These are phyloP conservation scores for Babjeviella inositovora DNA, from an alignment of 805 yeast genomes.

Conservation along the genomic window DNA sequence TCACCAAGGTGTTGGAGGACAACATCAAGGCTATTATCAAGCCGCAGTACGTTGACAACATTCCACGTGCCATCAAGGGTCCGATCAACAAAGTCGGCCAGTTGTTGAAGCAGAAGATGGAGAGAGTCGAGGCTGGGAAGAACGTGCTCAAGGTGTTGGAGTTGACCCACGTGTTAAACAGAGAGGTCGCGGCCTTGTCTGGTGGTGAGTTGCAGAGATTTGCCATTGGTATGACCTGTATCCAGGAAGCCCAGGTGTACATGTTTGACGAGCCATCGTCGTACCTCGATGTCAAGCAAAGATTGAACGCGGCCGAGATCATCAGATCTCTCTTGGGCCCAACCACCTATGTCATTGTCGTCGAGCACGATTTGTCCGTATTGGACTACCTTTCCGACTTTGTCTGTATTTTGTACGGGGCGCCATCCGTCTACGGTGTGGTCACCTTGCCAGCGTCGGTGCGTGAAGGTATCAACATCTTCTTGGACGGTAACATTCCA, in stretches of 20 bases:
- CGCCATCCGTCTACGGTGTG: conserved; percentile 97
- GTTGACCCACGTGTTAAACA: conserved; percentile 55
- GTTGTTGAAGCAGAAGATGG: conserved; percentile 60
- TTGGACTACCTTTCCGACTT: conserved; percentile 94
- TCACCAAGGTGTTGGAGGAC: conserved; percentile 88
- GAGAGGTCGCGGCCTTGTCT: conserved; percentile 82
- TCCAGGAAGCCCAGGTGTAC: conserved; percentile 87
- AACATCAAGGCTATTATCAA: conserved; percentile 92
- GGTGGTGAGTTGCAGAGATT: conserved; percentile 99
- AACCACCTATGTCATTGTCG: conserved; percentile 81
- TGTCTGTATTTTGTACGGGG: conserved; percentile 94
- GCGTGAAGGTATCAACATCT: conserved; percentile 97
- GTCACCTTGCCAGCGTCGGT: conserved; percentile 94
- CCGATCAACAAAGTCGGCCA: conserved; percentile 79
- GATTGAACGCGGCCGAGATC: conserved; percentile 92
- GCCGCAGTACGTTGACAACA: conserved; percentile 97
- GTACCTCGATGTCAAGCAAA: conserved; percentile 94
- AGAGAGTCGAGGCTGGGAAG: conserved; percentile 51
- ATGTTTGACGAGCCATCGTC: conserved; percentile 99
- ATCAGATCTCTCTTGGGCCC: conserved; percentile 74
- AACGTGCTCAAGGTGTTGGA: conserved; percentile 57
- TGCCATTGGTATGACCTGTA: conserved; percentile 95
- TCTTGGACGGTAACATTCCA: conserved; percentile 95
- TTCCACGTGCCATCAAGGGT: conserved; percentile 92
- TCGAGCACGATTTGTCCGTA: conserved; percentile 97